phyloP scores from a whole-genome alignment of 805 yeast genomes.

The Myxozyma neglecta region DNA sequence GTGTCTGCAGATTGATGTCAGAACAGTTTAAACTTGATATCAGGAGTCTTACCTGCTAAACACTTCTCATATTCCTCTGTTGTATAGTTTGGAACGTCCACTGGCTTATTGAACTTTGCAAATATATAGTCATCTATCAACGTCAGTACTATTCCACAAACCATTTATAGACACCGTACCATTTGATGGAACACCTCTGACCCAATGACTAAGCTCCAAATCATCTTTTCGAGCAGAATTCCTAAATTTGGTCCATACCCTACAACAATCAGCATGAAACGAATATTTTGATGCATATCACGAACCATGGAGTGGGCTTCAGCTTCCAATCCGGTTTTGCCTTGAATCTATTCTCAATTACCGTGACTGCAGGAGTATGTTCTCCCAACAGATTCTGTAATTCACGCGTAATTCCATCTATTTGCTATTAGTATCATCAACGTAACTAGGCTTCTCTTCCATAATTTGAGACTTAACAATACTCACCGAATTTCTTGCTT shows the following conservation, averaged over 20 bases:
- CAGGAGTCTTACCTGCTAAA: conserved; percentile 17
- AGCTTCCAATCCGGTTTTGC: conserved; percentile 60
- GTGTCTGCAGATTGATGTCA: conserved; percentile 46
- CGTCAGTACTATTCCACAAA: neutral
- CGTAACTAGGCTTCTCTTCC: neutral
- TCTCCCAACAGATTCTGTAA: conserved; percentile 85
- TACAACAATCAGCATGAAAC: neutral
- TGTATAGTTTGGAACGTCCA: conserved; percentile 69
- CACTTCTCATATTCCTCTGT: conserved; percentile 56
- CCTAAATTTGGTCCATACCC: conserved; percentile 57
- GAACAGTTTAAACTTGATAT: neutral
- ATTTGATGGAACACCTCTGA: conserved; percentile 55
- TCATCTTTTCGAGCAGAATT: conserved; percentile 54
- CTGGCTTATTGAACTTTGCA: conserved; percentile 67
- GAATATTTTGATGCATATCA: neutral
- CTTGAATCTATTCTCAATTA: conserved; percentile 56
- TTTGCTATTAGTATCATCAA: neutral
- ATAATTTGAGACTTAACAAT: neutral
- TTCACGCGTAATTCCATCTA: conserved; percentile 82
- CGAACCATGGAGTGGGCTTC: conserved; percentile 79
- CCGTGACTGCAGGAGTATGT: conserved; percentile 80
- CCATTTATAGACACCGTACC: neutral
- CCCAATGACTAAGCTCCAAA: conserved; percentile 77
- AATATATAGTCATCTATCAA: conserved; percentile 55
- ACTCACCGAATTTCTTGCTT: conserved; percentile 30